These are phyloP conservation scores for Globisporangium sylvaticum DNA, from an alignment of 352 stramenopile genomes.

Conservation along the genomic window DNA sequence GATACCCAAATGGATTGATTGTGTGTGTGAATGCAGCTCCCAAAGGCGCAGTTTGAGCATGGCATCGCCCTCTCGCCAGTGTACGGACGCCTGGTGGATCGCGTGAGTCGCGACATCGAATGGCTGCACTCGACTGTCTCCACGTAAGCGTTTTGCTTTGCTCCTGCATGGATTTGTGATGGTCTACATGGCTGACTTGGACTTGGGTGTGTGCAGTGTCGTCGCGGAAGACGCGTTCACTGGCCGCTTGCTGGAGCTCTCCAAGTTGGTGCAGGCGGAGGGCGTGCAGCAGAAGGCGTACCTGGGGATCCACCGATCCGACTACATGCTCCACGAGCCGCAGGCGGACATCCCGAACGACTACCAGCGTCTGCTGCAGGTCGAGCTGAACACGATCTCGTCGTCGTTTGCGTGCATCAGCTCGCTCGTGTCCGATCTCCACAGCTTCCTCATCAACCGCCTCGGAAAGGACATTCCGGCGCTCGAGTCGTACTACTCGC, in stretches of 20 bases:
- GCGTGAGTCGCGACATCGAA: constrained; percentile 71
- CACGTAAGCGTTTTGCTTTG: constrained; percentile 17
- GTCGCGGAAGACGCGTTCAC: constrained; percentile 89
- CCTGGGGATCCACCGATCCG: constrained; percentile 89
- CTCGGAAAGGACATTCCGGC: constrained; percentile 42
- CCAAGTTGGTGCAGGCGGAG: constrained; percentile 58
- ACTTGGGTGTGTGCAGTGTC: constrained; percentile 26
- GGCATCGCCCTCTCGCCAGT: constrained; percentile 62
- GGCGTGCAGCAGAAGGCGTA: constrained; percentile 78
- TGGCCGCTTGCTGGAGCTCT: constrained; percentile 69
- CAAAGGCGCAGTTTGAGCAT: constrained; percentile 56
- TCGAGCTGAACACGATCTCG: constrained; percentile 99
- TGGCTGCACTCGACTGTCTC: constrained; percentile 74
- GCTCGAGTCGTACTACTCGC: constrained; percentile 50
- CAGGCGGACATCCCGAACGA: constrained; percentile 30
- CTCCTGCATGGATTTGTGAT: not conserved
- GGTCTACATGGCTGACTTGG: not conserved
- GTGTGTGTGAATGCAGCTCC: constrained; percentile 24
- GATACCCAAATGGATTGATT: not conserved
- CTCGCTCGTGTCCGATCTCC: constrained; percentile 88
- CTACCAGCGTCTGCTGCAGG: constrained; percentile 83
- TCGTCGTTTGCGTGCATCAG: constrained; percentile 96
- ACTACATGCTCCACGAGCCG: constrained; percentile 94
- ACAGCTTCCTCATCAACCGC: constrained; percentile 69
- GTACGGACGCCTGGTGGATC: constrained; percentile 76